Conservation (phyloP, 2,329 filamentous ascomycete genomes). For the Exserohilum turcica region DNA sequence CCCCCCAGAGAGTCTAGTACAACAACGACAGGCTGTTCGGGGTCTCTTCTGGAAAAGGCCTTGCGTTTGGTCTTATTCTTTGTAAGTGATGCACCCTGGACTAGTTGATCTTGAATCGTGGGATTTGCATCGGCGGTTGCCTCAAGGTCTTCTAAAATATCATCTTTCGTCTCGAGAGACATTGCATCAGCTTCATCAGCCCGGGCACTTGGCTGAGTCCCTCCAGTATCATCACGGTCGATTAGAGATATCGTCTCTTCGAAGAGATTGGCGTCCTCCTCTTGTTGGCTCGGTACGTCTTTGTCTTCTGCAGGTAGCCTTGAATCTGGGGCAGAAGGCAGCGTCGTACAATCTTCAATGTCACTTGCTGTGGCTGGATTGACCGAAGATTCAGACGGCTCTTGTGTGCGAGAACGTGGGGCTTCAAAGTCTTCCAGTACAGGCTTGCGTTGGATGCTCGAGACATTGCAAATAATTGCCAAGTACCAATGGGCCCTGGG, state of each 20-base stretch:
- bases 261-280: conserved; percentile 25
- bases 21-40: conserved; percentile 69
- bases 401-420: background rate
- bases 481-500: conserved; percentile 79
- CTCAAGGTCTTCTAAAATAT: background rate
- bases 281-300: background rate
- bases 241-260: conserved; percentile 33
- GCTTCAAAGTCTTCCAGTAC: conserved; percentile 20
- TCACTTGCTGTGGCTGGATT: background rate
- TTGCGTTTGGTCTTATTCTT: conserved; percentile 33
- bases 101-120: conserved; percentile 2
- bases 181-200: background rate
- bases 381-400: background rate
- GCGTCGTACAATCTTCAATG: background rate
- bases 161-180: background rate
- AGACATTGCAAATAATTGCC: conserved; percentile 90
- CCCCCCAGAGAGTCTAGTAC: conserved; percentile 83
- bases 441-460: conserved; percentile 58
- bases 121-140: conserved; percentile 12
- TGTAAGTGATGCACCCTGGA: conserved; percentile 13
- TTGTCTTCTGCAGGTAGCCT: background rate
- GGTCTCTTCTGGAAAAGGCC: conserved; percentile 38
- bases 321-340: background rate
- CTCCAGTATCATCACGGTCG: conserved; percentile 20
- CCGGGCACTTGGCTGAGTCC: no score